Conservation (phyloP, 768 basidiomycete genomes). For the Russula virescens region DNA sequence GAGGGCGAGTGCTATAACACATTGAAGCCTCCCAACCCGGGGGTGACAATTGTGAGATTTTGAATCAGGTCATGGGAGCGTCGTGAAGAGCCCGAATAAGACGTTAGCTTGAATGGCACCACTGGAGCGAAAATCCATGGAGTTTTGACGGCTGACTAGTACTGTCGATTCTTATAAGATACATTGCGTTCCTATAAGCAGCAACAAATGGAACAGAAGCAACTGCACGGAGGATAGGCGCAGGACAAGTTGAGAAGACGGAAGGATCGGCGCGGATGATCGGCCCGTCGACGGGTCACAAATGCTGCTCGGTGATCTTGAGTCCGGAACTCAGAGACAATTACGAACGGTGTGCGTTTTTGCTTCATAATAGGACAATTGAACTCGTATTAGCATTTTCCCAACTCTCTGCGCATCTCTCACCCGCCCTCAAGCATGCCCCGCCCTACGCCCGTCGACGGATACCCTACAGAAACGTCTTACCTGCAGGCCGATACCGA, state of each 20-base stretch:
- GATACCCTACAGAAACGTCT: conserved; percentile 59
- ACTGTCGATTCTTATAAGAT: neutral
- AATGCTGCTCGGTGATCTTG: too few species aligned
- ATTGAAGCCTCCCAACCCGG: too few species aligned
- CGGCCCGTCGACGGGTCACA: neutral
- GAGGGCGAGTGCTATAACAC: too few species aligned
- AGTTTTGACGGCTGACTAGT: neutral
- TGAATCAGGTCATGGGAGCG: neutral
- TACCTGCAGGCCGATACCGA: conserved; percentile 60
- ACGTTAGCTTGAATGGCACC: neutral
- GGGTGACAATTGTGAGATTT: neutral
- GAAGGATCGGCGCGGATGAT: neutral
- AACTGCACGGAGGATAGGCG: neutral
- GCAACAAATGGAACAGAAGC: too few species aligned
- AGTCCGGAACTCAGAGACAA: neutral
- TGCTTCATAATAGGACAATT: neutral
- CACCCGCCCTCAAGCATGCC: conserved; percentile 9
- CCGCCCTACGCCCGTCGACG: conserved; percentile 47
- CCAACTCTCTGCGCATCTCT: neutral
- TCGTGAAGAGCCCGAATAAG: neutral
- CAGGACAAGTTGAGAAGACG: neutral
- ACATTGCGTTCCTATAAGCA: neutral
- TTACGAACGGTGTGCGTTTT: neutral
- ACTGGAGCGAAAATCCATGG: neutral
- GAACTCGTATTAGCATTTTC: neutral